Percentiles rank a stretch among this genome's conserved stretches.
Evolutionary conservation across 768 basidiomycete genomes (phyloP).

Genomic region (Fomitopsis serialis): DNA sequence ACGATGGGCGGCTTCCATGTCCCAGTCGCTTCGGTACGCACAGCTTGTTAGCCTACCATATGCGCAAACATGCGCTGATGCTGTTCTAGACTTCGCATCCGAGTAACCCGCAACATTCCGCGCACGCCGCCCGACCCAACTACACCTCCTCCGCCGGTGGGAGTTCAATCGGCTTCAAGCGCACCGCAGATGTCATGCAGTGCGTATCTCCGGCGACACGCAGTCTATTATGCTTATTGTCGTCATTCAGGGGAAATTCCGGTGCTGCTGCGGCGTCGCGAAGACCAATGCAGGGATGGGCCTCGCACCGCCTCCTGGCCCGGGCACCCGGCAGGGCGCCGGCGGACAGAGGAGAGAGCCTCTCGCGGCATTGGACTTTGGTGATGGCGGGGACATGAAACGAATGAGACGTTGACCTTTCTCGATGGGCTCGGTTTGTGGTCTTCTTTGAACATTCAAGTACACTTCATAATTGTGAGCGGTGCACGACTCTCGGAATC

Average conservation of each 20-base stretch:
- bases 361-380: slow-evolving; percentile 8
- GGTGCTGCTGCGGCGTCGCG: slow-evolving; percentile 4
- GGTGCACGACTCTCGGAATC: too few relatives aligned
- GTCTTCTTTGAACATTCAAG: too few relatives aligned
- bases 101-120: background rate
- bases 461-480: too few relatives aligned
- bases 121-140: background rate
- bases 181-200: slow-evolving; percentile 17
- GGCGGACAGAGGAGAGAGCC: slow-evolving; percentile 11
- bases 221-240: background rate
- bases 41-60: background rate
- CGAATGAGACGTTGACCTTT: slow-evolving; percentile 7
- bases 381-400: slow-evolving; percentile 13
- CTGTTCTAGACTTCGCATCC: background rate
- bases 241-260: background rate
- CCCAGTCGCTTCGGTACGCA: slow-evolving; percentile 2
- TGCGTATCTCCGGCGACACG: background rate
- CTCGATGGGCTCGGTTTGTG: too few relatives aligned
- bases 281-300: slow-evolving; percentile 14
- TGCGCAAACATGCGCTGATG: background rate
- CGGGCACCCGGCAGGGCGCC: background rate
- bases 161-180: slow-evolving; percentile 7
- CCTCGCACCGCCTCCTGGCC: slow-evolving; percentile 5
- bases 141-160: background rate
- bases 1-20: slow-evolving; percentile 15